Conservation (phyloP, 2,329 filamentous ascomycete species). For the Botryotinia calthae region DNA sequence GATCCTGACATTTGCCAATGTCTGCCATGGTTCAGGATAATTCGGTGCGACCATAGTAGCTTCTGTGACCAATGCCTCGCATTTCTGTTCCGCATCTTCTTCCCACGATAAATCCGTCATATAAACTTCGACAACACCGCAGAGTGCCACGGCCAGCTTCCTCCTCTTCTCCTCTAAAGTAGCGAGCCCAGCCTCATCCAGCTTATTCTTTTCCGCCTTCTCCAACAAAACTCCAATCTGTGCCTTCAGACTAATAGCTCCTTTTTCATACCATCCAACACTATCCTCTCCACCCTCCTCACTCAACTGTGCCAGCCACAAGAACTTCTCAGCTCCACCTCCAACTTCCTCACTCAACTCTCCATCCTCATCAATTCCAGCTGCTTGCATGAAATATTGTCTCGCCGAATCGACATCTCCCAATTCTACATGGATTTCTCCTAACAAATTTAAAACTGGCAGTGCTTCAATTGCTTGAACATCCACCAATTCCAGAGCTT, state of each 20-base stretch:
- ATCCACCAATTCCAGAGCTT: slow-evolving; percentile 32
- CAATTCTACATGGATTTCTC: slow-evolving; percentile 42
- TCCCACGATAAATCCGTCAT: slow-evolving; percentile 98
- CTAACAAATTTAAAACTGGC: slow-evolving; percentile 38
- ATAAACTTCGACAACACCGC: slow-evolving; percentile 92
- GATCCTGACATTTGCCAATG: slow-evolving; percentile 87
- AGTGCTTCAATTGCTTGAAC: slow-evolving; percentile 32
- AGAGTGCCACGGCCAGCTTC: slow-evolving; percentile 87
- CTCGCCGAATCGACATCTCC: slow-evolving; percentile 74
- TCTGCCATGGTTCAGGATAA: slow-evolving; percentile 88
- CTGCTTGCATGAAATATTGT: slow-evolving; percentile 69
- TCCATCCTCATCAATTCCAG: slow-evolving; percentile 74
- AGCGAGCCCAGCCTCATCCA: slow-evolving; percentile 42
- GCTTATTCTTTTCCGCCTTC: slow-evolving; percentile 47
- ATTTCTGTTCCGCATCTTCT: slow-evolving; percentile 81
- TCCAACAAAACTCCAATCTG: slow-evolving; percentile 66
- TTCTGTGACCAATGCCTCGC: slow-evolving; percentile 86
- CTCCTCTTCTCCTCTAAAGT: slow-evolving; percentile 67
- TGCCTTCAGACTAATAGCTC: slow-evolving; percentile 68
- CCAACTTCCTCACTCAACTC: slow-evolving; percentile 66
- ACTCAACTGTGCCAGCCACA: slow-evolving; percentile 90
- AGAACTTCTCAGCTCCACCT: slow-evolving; percentile 87
- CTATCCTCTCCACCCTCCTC: slow-evolving; percentile 65
- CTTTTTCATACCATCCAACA: slow-evolving; percentile 65
- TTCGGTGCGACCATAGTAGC: slow-evolving; percentile 81